Conservation (phyloP, 2,329 filamentous ascomycete species). For the Penicillium digitatum region DNA sequence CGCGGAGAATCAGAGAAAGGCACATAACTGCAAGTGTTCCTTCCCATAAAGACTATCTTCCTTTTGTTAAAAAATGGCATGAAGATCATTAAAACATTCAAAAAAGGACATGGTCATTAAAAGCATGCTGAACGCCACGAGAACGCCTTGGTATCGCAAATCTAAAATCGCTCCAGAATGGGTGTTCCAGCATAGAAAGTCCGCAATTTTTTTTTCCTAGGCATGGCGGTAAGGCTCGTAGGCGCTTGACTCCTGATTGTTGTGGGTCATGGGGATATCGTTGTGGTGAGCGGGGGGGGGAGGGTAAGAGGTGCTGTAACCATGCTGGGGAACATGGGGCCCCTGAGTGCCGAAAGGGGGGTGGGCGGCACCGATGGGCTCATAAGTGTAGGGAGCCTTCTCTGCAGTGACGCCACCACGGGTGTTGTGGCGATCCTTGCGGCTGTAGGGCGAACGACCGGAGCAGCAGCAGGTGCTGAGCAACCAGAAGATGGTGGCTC, state of each 20-base stretch:
- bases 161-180: conserved; percentile 20
- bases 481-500: conserved; percentile 81
- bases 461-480: conserved; percentile 89
- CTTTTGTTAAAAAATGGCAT: conserved; percentile 3
- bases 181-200: conserved; percentile 4
- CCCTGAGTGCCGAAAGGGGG: conserved; percentile 19
- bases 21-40: conserved; percentile 4
- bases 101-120: conserved; percentile 11
- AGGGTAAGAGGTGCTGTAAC: conserved; percentile 28
- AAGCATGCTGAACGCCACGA: conserved; percentile 7
- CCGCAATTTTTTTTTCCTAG: conserved; percentile 19
- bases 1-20: background rate
- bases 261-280: conserved; percentile 27
- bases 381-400: conserved; percentile 60
- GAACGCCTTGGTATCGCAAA: conserved; percentile 22
- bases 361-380: conserved; percentile 46
- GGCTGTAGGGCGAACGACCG: conserved; percentile 54
- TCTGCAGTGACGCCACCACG: conserved; percentile 49
- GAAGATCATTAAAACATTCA: conserved; percentile 10
- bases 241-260: conserved; percentile 24
- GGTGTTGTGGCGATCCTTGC: conserved; percentile 36
- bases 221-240: conserved; percentile 41
- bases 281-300: conserved; percentile 19
- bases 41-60: background rate
- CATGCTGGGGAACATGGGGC: conserved; percentile 1